These are phyloP conservation scores for Olyra latifolia DNA, from an alignment of 176 grass and related monocot species.

Conservation along the genomic window DNA sequence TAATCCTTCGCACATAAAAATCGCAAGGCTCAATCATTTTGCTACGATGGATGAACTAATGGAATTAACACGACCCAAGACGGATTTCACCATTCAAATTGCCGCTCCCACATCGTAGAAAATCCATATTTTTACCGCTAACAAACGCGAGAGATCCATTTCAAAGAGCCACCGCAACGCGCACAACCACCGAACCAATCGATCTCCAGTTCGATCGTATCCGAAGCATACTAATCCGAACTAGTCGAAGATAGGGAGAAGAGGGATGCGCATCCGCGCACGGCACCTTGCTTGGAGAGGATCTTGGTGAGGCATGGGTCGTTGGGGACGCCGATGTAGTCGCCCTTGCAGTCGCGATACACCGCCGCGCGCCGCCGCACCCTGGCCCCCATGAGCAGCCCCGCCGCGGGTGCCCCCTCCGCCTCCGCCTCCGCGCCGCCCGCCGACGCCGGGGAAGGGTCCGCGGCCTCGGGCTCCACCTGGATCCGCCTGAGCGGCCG, in stretches of 20 bases:
- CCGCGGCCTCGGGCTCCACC: constrained; percentile 43
- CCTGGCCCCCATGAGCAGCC: constrained; percentile 61
- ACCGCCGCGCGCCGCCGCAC: constrained; percentile 65
- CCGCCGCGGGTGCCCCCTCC: constrained; percentile 29
- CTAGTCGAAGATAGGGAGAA: not conserved
- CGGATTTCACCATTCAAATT: not conserved
- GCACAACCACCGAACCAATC: not conserved
- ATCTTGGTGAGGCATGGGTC: constrained; percentile 82
- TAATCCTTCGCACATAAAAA: not conserved
- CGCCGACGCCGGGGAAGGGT: not conserved
- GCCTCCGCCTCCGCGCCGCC: not conserved
- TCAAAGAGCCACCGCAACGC: not conserved
- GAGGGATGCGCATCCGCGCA: not conserved
- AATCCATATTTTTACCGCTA: not conserved
- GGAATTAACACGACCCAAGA: not conserved
- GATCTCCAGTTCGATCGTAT: not conserved
- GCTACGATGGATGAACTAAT: not conserved
- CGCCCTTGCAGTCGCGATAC: constrained; percentile 68
- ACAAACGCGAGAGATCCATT: constrained; percentile 11
- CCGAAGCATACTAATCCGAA: not conserved
- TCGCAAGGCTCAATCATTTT: not conserved
- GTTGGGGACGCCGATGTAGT: constrained; percentile 80
- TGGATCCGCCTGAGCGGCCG: constrained; percentile 58
- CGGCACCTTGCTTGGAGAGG: constrained; percentile 81
- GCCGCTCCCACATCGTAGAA: not conserved